phyloP scores from a whole-genome alignment of 2,329 filamentous ascomycete genomes.

The Alternaria viburni region DNA sequence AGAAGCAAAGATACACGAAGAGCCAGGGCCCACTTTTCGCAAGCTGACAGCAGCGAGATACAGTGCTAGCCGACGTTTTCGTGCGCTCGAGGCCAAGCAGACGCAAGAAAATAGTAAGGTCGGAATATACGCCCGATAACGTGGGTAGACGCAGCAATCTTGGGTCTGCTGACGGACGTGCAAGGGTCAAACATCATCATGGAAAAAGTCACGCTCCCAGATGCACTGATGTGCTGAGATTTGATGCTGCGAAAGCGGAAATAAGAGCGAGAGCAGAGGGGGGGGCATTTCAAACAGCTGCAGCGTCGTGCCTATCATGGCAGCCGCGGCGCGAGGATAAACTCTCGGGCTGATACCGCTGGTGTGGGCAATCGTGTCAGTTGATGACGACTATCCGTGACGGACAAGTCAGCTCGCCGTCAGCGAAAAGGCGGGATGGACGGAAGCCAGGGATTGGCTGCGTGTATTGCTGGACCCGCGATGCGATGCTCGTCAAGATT shows the following conservation, averaged over 20 bases:
- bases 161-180: slow-evolving; percentile 17
- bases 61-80: slow-evolving; percentile 24
- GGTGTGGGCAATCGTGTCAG: slow-evolving; percentile 14
- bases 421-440: slow-evolving; percentile 8
- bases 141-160: slow-evolving; percentile 8
- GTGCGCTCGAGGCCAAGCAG: slow-evolving; percentile 6
- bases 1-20: slow-evolving; percentile 19
- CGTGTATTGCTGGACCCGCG: neutral
- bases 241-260: slow-evolving; percentile 4
- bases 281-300: slow-evolving; percentile 3
- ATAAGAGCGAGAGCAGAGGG: slow-evolving; percentile 18
- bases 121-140: slow-evolving; percentile 3
- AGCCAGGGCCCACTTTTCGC: slow-evolving; percentile 18
- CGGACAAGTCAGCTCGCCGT: slow-evolving; percentile 7
- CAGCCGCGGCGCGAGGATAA: slow-evolving; percentile 6
- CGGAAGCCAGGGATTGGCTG: neutral
- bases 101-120: slow-evolving; percentile 1
- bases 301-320: slow-evolving; percentile 6
- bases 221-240: neutral
- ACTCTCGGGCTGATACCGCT: slow-evolving; percentile 9
- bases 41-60: slow-evolving; percentile 21
- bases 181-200: slow-evolving; percentile 1
- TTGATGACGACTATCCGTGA: slow-evolving; percentile 22
- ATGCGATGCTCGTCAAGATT: neutral
- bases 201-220: slow-evolving; percentile 5